Percentiles rank a stretch among this genome's conserved stretches.
phyloP scores from a whole-genome alignment of 2,329 filamentous ascomycete species.

The Sordariomycetes sp. region DNA sequence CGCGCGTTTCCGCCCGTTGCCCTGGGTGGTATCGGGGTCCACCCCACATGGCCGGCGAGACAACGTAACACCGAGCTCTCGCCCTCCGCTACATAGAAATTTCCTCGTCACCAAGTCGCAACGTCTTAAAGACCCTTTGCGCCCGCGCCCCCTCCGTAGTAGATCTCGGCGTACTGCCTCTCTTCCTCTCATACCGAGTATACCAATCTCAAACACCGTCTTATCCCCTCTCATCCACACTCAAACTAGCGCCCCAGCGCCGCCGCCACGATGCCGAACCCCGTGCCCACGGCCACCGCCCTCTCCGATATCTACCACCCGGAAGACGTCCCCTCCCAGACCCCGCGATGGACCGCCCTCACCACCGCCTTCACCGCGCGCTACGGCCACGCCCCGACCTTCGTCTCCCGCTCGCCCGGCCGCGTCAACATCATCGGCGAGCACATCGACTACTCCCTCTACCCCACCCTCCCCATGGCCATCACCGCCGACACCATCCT shows the following conservation, averaged over 20 bases:
- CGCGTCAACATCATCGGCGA: constrained; percentile 98
- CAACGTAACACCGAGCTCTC: background rate
- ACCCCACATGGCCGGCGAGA: background rate
- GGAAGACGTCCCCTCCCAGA: constrained; percentile 57
- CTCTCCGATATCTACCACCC: constrained; percentile 76
- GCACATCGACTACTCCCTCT: constrained; percentile 97
- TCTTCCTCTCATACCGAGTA: background rate
- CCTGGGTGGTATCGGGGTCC: background rate
- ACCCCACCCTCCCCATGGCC: constrained; percentile 91
- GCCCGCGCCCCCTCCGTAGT: too few species aligned
- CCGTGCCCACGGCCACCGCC: constrained; percentile 64
- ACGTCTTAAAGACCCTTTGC: background rate
- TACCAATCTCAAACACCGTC: background rate
- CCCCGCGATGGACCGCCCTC: constrained; percentile 64
- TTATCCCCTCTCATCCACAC: too few species aligned
- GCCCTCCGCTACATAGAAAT: background rate
- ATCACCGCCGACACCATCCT: constrained; percentile 86
- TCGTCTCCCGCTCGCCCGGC: constrained; percentile 82
- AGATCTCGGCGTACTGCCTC: too few species aligned
- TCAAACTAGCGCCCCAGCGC: background rate
- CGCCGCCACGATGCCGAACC: constrained; percentile 13
- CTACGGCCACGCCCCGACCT: constrained; percentile 64
- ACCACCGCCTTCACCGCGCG: constrained; percentile 57
- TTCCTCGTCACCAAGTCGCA: background rate
- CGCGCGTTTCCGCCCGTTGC: background rate